Evolutionary conservation across 352 stramenopile species (phyloP), one percentile per base, ranked within the genome.

Genomic region (Phytophthora colocasiae): DNA sequence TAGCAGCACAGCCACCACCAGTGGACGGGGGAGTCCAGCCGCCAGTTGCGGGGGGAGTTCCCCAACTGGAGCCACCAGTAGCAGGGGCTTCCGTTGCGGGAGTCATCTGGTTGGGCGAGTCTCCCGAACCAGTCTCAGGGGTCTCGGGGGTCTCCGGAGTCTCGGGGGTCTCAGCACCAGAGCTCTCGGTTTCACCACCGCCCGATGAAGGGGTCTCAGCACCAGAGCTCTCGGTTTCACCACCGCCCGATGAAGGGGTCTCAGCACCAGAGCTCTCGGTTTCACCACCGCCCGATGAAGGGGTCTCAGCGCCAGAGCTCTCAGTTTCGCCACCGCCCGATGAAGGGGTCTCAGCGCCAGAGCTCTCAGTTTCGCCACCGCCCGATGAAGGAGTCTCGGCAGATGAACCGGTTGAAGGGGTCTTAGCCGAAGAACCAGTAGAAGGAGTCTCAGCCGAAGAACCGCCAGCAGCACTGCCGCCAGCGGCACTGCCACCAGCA

Each of bases 1-100:
- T 54, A 8, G 17, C 63, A 58, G 36, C 63, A 11, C 63, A 71
- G 14, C 63, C 63, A 15, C 56, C 50, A 15, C 43, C 50, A 22
- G 36, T n/a, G 11, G 58, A 15, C 3, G 57, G 57, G 1, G 46
- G 46, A 22, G 38, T 44, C 46, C 57, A 63, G 44, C 55, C 41
- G 10, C 46, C 49, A 7, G 46, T 39, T 2, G 45, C 11, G n/a
- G 60, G 45, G 6, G 58, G 48, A 0, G 58, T 48, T 49, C 58
- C 48, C 48, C 58, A 59, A 17, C 58, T 31, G 31, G 60, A 69
- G 6, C 51, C 44, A 1, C 47, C 48, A 12, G 58, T 29, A 7
- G 58, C 27, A 4, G 57, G 46, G 6, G 57, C 36, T 10, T 54
- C 50, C 7, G 59, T 56, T 1, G 59, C 5, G 5, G 59, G 52